Percentiles rank a stretch among this genome's conserved stretches.
Evolutionary conservation across 108 stramenopile genomes (phyloP).

Genomic region (Heterococcus sp.): DNA sequence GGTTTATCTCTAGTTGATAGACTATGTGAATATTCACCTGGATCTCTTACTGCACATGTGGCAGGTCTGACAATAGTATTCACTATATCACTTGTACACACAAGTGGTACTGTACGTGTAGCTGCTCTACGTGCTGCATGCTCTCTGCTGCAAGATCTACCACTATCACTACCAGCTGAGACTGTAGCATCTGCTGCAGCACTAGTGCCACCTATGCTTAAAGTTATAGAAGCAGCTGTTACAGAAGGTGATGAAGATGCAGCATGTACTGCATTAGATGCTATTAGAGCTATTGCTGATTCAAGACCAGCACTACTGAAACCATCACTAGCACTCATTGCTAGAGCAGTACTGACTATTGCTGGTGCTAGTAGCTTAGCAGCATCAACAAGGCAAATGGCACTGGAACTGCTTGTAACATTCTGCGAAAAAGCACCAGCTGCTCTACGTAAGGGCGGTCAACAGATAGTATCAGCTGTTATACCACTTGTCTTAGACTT

Average conservation of each 20-base stretch:
- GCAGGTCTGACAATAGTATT: conserved; percentile 10
- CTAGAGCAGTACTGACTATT: conserved; percentile 7
- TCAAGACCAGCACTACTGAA: conserved; percentile 1
- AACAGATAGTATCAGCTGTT: not conserved
- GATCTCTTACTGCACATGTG: conserved; percentile 14
- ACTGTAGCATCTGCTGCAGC: not conserved
- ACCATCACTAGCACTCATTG: not conserved
- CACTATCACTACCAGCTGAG: not conserved
- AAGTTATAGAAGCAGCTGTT: conserved; percentile 2
- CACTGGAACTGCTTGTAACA: conserved; percentile 26
- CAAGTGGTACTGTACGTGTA: not conserved
- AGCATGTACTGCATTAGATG: conserved; percentile 2
- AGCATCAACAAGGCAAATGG: conserved; percentile 6
- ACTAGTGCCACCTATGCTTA: not conserved
- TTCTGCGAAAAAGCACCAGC: conserved; percentile 20
- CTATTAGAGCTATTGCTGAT: conserved; percentile 10
- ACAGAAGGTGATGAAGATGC: conserved; percentile 16
- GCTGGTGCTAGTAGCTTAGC: conserved; percentile 1
- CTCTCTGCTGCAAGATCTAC: conserved; percentile 16
- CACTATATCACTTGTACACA: conserved; percentile 4
- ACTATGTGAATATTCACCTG: conserved; percentile 9
- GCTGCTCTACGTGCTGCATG: conserved; percentile 19
- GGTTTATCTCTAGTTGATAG: conserved; percentile 32
- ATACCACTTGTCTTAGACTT: conserved; percentile 17
- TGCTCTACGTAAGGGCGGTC: not conserved